These are phyloP conservation scores for Zygnema cylindricum DNA, from an alignment of 139 green algal genomes.

Conservation along the genomic window DNA sequence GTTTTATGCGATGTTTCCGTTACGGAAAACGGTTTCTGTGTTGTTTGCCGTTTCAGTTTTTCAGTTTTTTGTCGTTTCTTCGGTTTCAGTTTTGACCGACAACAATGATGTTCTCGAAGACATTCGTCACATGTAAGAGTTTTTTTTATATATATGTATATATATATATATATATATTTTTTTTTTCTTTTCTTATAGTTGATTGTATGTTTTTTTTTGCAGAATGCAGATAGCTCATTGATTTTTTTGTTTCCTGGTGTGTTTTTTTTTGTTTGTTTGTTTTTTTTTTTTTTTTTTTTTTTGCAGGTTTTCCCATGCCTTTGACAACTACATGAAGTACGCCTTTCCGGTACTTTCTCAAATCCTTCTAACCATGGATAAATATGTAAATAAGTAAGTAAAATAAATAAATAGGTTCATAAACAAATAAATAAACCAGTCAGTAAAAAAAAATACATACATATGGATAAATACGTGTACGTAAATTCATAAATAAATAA, in stretches of 20 bases:
- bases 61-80: not conserved
- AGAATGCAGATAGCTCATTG: not conserved
- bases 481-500: too few relatives aligned
- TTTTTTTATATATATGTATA: not conserved
- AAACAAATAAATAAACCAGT: too few relatives aligned
- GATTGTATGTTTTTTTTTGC: not conserved
- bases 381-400: not conserved
- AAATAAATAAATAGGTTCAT: too few relatives aligned
- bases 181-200: not conserved
- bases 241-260: not conserved
- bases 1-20: not conserved
- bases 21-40: not conserved
- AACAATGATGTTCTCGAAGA: not conserved
- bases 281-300: not conserved
- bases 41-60: not conserved
- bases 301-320: slow-evolving; percentile 62
- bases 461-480: not conserved
- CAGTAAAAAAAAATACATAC: not conserved
- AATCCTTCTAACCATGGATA: slow-evolving; percentile 10
- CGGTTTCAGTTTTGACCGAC: not conserved
- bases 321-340: slow-evolving; percentile 63
- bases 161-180: not conserved
- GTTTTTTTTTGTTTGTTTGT: not conserved
- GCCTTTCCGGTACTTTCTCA: slow-evolving; percentile 57
- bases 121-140: not conserved